Evolutionary conservation across 1,284 basidiomycete species (phyloP).

Genomic region (Ceratobasidium sp.): DNA sequence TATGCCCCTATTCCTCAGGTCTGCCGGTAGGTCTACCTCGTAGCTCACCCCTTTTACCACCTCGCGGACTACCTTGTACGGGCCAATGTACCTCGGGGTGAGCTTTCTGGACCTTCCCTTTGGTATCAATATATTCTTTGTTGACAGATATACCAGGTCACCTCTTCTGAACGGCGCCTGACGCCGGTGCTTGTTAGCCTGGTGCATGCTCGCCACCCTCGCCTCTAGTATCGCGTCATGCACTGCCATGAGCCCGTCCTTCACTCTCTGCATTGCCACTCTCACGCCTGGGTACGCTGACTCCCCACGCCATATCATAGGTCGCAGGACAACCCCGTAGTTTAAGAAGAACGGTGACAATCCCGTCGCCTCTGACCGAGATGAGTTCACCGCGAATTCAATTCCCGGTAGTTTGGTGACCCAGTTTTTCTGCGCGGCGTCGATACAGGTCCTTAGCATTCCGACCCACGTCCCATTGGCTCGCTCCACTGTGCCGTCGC

Average conservation of each 20-base stretch:
- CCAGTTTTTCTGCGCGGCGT: constrained; percentile 54
- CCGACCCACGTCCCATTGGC: constrained; percentile 55
- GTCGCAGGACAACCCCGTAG: constrained; percentile 47
- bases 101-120: constrained; percentile 50
- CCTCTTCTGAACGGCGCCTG: not conserved
- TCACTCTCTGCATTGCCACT: constrained; percentile 48
- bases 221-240: constrained; percentile 52
- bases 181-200: constrained; percentile 50
- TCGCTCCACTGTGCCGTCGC: constrained; percentile 55
- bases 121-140: constrained; percentile 50
- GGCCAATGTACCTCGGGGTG: constrained; percentile 51
- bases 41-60: constrained; percentile 48
- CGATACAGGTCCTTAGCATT: constrained; percentile 53
- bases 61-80: constrained; percentile 49
- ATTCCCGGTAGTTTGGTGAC: constrained; percentile 52
- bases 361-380: constrained; percentile 49
- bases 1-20: constrained; percentile 46
- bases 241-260: constrained; percentile 49
- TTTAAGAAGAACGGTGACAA: constrained; percentile 54
- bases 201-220: constrained; percentile 48
- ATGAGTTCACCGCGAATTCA: constrained; percentile 53
- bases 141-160: constrained; percentile 50
- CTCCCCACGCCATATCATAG: constrained; percentile 49
- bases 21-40: constrained; percentile 49
- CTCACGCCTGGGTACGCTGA: constrained; percentile 49